Evolutionary conservation across 768 basidiomycete genomes (phyloP).

Genomic region (Leccinum disarticulatum): DNA sequence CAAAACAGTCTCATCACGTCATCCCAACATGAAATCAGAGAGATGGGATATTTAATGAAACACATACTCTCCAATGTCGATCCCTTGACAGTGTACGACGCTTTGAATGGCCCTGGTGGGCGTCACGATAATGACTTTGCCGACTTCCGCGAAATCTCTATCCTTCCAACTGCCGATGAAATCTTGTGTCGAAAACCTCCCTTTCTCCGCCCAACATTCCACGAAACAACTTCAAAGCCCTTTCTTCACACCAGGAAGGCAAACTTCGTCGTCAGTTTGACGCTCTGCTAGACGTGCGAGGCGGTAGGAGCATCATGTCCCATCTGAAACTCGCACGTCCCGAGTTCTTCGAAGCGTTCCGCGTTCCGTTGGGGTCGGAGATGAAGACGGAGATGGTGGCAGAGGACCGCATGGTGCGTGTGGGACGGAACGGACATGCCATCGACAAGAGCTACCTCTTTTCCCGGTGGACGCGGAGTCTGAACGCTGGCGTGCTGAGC

Average conservation of each 20-base stretch:
- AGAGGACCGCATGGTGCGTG: constrained; percentile 43
- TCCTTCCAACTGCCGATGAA: constrained; percentile 64
- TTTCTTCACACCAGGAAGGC: constrained; percentile 36
- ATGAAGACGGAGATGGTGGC: neutral
- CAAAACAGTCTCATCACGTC: constrained; percentile 26
- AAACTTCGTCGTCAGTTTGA: constrained; percentile 15
- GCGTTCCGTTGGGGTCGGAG: constrained; percentile 31
- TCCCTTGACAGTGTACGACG: constrained; percentile 15
- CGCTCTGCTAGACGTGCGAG: constrained; percentile 21
- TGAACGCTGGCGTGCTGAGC: constrained; percentile 44
- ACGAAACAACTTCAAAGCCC: constrained; percentile 23
- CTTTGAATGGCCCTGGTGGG: constrained; percentile 48
- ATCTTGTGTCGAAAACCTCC: constrained; percentile 44
- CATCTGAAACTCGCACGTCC: constrained; percentile 47
- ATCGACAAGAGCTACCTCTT: constrained; percentile 44
- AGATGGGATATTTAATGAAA: constrained; percentile 41
- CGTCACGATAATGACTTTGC: constrained; percentile 68
- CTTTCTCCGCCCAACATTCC: constrained; percentile 46
- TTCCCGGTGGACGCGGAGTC: constrained; percentile 44
- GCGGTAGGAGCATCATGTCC: constrained; percentile 36
- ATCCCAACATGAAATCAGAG: constrained; percentile 25
- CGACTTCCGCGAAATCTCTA: constrained; percentile 55
- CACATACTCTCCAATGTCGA: constrained; percentile 32
- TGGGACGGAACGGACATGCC: constrained; percentile 42
- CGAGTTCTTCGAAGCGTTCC: constrained; percentile 45